phyloP scores from a whole-genome alignment of 2,329 filamentous ascomycete genomes.

The Fusarium xylarioides region DNA sequence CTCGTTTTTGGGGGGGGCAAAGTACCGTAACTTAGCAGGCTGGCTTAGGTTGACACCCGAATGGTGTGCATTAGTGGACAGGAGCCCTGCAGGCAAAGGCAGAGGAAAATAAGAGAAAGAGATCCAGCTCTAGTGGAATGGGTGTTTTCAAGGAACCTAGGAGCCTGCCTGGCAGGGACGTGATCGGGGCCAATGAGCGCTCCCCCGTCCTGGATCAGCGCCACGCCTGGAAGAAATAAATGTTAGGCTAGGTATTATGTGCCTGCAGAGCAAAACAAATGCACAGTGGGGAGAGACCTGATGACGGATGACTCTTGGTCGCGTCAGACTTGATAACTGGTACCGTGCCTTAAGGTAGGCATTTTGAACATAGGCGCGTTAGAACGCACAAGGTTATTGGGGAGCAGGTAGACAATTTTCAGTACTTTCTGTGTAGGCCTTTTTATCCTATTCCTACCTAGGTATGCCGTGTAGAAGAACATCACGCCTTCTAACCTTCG shows the following conservation, averaged over 20 bases:
- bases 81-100: conserved; percentile 41
- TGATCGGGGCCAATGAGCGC: conserved; percentile 46
- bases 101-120: conserved; percentile 34
- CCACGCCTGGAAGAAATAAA: conserved; percentile 35
- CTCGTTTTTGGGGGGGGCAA: conserved; percentile 29
- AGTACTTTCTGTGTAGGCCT: background rate
- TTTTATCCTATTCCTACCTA: background rate
- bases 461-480: background rate
- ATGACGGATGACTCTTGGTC: conserved; percentile 30
- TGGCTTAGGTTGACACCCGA: conserved; percentile 28
- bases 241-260: background rate
- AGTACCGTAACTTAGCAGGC: conserved; percentile 16
- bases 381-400: background rate
- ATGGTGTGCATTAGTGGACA: conserved; percentile 48
- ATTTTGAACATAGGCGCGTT: background rate
- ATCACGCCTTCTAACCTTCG: background rate
- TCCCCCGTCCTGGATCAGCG: conserved; percentile 36
- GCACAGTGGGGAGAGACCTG: conserved; percentile 15
- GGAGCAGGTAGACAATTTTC: background rate
- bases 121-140: conserved; percentile 31
- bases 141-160: conserved; percentile 21
- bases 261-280: conserved; percentile 5
- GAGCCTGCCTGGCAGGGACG: conserved; percentile 44
- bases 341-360: background rate
- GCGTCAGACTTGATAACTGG: background rate